Evolutionary conservation across 306 rosid species (phyloP).

Genomic region (Casuarina cunninghamiana): DNA sequence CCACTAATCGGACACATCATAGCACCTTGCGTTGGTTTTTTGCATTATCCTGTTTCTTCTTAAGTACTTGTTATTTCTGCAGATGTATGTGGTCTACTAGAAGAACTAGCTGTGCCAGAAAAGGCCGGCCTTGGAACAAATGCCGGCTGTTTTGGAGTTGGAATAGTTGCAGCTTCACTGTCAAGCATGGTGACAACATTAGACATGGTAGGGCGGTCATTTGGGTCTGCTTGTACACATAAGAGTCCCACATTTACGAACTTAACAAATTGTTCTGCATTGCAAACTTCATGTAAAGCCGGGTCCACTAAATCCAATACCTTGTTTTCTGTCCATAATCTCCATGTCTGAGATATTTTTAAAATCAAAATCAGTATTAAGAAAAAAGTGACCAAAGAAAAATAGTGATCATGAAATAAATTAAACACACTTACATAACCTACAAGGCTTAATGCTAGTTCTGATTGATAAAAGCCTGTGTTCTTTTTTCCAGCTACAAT

Average conservation of each 20-base stretch:
- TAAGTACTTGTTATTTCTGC: constrained; percentile 20
- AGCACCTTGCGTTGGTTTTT: too few species aligned
- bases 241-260: constrained; percentile 42
- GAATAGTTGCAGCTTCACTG: constrained; percentile 29
- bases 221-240: constrained; percentile 57
- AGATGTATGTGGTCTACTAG: constrained; percentile 25
- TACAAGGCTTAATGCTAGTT: constrained; percentile 40
- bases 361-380: neutral
- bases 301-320: constrained; percentile 42
- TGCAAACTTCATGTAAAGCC: constrained; percentile 30
- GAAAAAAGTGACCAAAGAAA: neutral
- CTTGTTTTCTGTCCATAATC: constrained; percentile 45
- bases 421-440: constrained; percentile 41
- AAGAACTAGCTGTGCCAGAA: constrained; percentile 39
- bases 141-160: constrained; percentile 45
- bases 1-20: too few species aligned
- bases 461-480: constrained; percentile 15
- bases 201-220: constrained; percentile 46
- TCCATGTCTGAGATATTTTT: constrained; percentile 43
- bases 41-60: constrained; percentile 29
- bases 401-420: neutral
- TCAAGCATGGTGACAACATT: constrained; percentile 31
- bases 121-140: neutral
- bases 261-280: constrained; percentile 27
- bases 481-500: constrained; percentile 53